Base-by-base conservation (phyloP, 2,329 filamentous ascomycete species). In the Sarocladium kiliense region DNA sequence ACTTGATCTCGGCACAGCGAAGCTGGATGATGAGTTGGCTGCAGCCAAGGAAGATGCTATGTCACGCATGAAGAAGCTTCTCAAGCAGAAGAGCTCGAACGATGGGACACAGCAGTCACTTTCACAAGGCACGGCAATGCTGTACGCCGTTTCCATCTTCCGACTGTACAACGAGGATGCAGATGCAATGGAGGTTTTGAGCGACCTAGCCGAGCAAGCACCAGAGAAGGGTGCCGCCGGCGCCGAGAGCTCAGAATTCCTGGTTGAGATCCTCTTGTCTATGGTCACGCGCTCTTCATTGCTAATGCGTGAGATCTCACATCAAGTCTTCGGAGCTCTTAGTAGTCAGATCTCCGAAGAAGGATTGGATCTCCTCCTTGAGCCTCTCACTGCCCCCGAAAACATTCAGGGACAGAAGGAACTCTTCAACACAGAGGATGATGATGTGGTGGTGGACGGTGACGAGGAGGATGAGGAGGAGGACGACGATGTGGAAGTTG, bases 81-180 rank as follows among this genome's bases (percentile, higher is more conserved):
- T 79, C 26, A 80, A 79, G 57, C 65, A 66, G 26, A 70, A 71
- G 54, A 54, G 64, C 2, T 61, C 66, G 60, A 58, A 66, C 53
- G 62, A 66, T 21, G 32, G 32, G 5, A 60, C 71, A 60, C 74
- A 66, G 64, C 76, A 67, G 56, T 65, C 62, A 19, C 71, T 69
- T 58, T 75, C 75, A 16, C 84, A 85, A 58, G 88, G 89, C 0
- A 80, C 97, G 56, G 86, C 87, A 19, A 78, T 97, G 34, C 79
- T 97, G 1, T 91, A 96, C 67, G 86, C 90, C 1, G 80, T 97
- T 54, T 88, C 91, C 0, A 82, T 97, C 14, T 78, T 97, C 55
- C 91, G 97, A 68, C 79, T 96, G 9, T 96, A 96, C 73, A 92
- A 93, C 64, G 89, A 91, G 23, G 91, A 96, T 57, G 79, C 88